Conservation (phyloP, 2,329 filamentous ascomycete genomes). For the Fusarium scirpi region DNA sequence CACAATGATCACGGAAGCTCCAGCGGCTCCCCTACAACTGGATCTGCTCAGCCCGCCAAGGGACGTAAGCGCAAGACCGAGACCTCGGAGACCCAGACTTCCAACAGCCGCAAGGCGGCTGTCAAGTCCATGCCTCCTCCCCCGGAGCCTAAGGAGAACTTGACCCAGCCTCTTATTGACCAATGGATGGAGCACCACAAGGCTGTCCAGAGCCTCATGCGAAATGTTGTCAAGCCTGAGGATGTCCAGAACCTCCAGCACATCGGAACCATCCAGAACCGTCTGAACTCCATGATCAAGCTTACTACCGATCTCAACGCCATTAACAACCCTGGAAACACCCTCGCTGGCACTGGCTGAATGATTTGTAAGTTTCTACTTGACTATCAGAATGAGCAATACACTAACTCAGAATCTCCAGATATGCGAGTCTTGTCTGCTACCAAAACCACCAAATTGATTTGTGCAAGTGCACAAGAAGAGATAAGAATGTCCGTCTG, state of each 20-base stretch:
- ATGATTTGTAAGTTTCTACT: constrained; percentile 41
- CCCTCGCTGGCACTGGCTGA: constrained; percentile 50
- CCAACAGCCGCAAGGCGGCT: constrained; percentile 63
- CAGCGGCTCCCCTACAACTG: constrained; percentile 56
- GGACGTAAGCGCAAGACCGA: constrained; percentile 71
- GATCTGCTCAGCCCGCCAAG: constrained; percentile 55
- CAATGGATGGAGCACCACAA: constrained; percentile 73
- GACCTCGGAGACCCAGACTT: constrained; percentile 53
- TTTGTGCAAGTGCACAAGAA: constrained; percentile 43
- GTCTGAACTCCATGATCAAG: constrained; percentile 64
- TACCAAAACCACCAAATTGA: constrained; percentile 36
- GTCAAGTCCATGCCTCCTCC: constrained; percentile 56
- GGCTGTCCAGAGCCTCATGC: constrained; percentile 70
- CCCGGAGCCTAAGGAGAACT: constrained; percentile 49
- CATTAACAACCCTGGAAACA: constrained; percentile 41
- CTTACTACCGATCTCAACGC: constrained; percentile 54
- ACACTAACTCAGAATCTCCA: constrained; percentile 23
- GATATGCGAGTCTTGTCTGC: constrained; percentile 43
- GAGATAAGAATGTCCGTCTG: constrained; percentile 40
- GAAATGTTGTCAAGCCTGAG: constrained; percentile 61
- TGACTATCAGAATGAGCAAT: neutral
- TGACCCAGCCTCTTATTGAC: constrained; percentile 59
- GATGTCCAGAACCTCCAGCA: constrained; percentile 66
- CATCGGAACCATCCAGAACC: constrained; percentile 64
- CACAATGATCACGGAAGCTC: constrained; percentile 73